Evolutionary conservation across 2,329 filamentous ascomycete species (phyloP), one percentile per base, ranked within the genome.

Genomic region (Calcarisporium arbuscula): DNA sequence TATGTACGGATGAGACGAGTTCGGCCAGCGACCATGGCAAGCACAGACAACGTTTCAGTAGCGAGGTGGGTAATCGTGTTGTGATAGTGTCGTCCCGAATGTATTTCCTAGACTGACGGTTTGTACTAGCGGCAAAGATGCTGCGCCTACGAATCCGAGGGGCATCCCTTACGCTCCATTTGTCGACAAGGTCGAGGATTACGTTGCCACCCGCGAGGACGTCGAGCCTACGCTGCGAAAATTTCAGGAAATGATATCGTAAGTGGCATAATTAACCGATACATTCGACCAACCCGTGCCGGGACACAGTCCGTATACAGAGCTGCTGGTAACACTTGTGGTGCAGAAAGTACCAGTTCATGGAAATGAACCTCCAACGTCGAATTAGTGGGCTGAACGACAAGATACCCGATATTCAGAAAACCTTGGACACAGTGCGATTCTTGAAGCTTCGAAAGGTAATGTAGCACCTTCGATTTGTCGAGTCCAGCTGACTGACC

Each of bases 291-390:
- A n/a, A n/a, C n/a, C n/a, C n/a, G n/a, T n/a, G n/a, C n/a, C n/a
- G n/a, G n/a, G n/a, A n/a, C n/a, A n/a, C n/a, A n/a, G n/a, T n/a
- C n/a, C n/a, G n/a, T n/a, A n/a, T n/a, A n/a, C n/a, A n/a, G n/a
- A n/a, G n/a, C n/a, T n/a, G n/a, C n/a, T n/a, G n/a, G n/a, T 23
- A 16, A 14, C 10, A 11, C 45, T 62, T 56, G n/a, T n/a, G n/a
- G n/a, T n/a, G 58, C 56, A 94, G 88, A 50, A 98, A 98, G 73
- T 98, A 98, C 68, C 92, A 96, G 61, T 98, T 96, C 66, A 98
- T 98, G 92, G 88, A 96, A 65, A 71, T 83, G 57, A 96, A 95
- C 61, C 85, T 92, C 39, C 83, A 94, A 60, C 76, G 87, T 44
- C 77, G 92, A 30, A 82, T 85, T 34, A 70, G 74, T 5, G 88